A percentile compares a stretch with the other conserved stretches of the same genome.
These are phyloP conservation scores for Cercospora citrullina DNA, from an alignment of 2,329 filamentous ascomycete species.

Conservation along the genomic window DNA sequence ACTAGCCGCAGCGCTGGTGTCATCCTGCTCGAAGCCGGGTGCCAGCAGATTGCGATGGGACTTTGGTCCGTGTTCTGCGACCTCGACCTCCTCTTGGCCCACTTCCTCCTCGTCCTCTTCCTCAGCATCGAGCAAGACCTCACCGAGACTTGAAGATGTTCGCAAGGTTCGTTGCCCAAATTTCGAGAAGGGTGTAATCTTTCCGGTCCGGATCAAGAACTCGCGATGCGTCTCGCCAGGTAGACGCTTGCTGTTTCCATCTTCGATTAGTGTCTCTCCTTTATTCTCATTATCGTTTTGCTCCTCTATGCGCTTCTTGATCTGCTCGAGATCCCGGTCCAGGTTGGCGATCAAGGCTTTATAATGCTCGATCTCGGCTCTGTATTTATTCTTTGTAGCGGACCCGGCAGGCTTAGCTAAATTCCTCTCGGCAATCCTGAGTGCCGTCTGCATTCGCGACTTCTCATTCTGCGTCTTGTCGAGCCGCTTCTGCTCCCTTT, in stretches of 20 bases:
- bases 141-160: conserved; percentile 68
- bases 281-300: conserved; percentile 47
- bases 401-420: conserved; percentile 57
- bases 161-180: conserved; percentile 66
- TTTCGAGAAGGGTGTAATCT: conserved; percentile 93
- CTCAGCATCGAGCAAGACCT: conserved; percentile 79
- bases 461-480: conserved; percentile 57
- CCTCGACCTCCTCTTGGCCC: conserved; percentile 36
- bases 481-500: conserved; percentile 62
- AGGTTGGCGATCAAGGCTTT: conserved; percentile 64
- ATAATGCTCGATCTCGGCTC: conserved; percentile 66
- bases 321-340: conserved; percentile 73
- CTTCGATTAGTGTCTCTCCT: conserved; percentile 43
- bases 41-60: conserved; percentile 52
- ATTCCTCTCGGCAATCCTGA: conserved; percentile 59
- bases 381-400: conserved; percentile 58
- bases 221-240: conserved; percentile 83
- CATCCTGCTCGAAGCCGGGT: conserved; percentile 47
- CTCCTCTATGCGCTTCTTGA: conserved; percentile 75
- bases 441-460: conserved; percentile 64
- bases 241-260: conserved; percentile 59
- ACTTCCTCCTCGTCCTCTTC: conserved; percentile 61
- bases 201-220: conserved; percentile 90
- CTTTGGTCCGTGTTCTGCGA: conserved; percentile 33
- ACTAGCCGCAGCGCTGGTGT: conserved; percentile 26